Base-by-base conservation (phyloP, 2,329 filamentous ascomycete genomes). In the Talaromyces verruculosus region DNA sequence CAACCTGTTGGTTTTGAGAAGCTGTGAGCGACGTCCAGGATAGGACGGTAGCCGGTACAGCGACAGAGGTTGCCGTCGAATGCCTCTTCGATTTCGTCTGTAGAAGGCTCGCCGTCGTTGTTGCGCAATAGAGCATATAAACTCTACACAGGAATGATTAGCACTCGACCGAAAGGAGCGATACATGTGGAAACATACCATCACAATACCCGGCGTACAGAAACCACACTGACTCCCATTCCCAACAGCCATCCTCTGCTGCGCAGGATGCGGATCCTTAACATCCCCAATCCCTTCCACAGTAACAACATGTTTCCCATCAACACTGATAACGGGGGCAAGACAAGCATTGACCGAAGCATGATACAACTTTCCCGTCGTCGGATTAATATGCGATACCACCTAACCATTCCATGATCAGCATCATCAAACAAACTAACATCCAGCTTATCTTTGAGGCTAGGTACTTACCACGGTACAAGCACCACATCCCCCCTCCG, bases 261-360 rank as follows among this genome's bases (percentile, higher is more conserved):
- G 95, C 3, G 90, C 84, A 1, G 94, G 91, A 81, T 99, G 95
- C 5, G 95, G 95, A 49, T 85, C 87, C 77, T 95, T 90, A 33
- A 91, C 89, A 76, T 90, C 91, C 11, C 95, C 95, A 72, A 99
- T 97, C 6, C 95, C 95, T 79, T 99, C 95, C 47, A 99, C 89
- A 2, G 95, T 99, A 75, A 99, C 93, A 74, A 98, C 92, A 85
- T 99, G 95, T 77, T 99, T 99, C 53, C 95, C 95, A 77, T 98
- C 95, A 51, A 98, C 87, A 73, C 93, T 96, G 70, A 93, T 91
- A 57, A 99, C 84, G 6, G 95, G 95, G 11, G 95, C 94, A 62
- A 99, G 84, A 76, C 95, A 99, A 49, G 95, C 95, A 76, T 99
- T 99, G 67, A 98, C 92, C 63, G 92, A 96, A 65, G 95, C 95